These are phyloP conservation scores for Fusarium tjaetaba DNA, from an alignment of 2,329 filamentous ascomycete genomes.

Conservation along the genomic window DNA sequence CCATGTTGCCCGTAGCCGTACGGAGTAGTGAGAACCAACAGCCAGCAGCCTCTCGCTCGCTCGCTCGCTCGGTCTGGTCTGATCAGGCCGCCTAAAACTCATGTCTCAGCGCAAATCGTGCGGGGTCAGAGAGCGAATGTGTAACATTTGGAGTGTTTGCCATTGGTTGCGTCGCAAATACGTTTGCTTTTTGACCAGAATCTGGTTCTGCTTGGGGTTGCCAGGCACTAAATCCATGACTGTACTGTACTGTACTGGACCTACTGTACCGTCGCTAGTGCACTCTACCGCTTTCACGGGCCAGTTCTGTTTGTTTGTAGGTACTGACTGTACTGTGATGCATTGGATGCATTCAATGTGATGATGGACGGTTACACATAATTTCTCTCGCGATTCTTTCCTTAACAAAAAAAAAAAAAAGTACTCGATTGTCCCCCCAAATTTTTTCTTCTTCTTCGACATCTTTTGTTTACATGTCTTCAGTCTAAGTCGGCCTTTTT, in stretches of 20 bases:
- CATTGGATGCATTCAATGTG: background rate
- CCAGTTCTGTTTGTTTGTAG: background rate
- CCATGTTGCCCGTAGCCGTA: background rate
- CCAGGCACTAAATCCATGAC: background rate
- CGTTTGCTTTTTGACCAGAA: background rate
- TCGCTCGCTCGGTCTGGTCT: background rate
- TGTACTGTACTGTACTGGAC: background rate
- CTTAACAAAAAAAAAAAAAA: background rate
- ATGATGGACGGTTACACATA: background rate
- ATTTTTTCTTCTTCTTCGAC: background rate
- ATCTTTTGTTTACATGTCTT: background rate
- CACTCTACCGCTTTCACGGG: background rate
- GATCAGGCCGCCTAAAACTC: background rate
- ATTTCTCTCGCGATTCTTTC: background rate
- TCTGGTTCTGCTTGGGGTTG: background rate
- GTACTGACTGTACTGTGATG: background rate
- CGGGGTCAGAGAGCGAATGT: slow-evolving; percentile 9
- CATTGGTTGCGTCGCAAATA: background rate
- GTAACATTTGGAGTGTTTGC: background rate
- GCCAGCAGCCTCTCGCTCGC: background rate
- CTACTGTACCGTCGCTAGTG: background rate
- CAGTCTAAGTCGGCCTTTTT: background rate
- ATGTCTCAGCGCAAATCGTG: background rate
- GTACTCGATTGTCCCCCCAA: background rate
- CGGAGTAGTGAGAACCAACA: background rate